phyloP scores from a whole-genome alignment of 1,284 basidiomycete genomes.

The Leccinum pallidistipes region DNA sequence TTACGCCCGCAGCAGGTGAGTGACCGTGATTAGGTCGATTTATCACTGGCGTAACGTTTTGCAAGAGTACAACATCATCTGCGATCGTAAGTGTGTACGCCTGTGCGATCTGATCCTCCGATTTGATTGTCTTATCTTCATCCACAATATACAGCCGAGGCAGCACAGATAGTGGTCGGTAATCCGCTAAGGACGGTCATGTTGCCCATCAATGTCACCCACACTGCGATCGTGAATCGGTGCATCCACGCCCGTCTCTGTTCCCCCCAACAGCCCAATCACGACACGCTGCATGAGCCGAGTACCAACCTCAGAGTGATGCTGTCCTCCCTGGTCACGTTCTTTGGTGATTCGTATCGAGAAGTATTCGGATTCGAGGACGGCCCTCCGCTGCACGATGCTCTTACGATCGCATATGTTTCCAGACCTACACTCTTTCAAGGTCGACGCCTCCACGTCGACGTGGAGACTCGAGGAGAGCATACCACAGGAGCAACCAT shows the following conservation, averaged over 20 bases:
- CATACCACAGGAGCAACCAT: slow-evolving; percentile 74
- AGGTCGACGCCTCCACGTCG: slow-evolving; percentile 64
- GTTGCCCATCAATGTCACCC: slow-evolving; percentile 85
- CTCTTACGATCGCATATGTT: slow-evolving; percentile 75
- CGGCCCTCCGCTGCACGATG: slow-evolving; percentile 83
- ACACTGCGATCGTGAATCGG: slow-evolving; percentile 71
- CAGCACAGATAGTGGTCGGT: slow-evolving; percentile 77
- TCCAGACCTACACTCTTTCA: slow-evolving; percentile 63
- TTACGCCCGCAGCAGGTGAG: slow-evolving; percentile 67
- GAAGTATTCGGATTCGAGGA: slow-evolving; percentile 69
- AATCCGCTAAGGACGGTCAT: slow-evolving; percentile 56
- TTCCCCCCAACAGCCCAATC: slow-evolving; percentile 35
- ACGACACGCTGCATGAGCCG: slow-evolving; percentile 23
- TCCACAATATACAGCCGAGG: slow-evolving; percentile 54
- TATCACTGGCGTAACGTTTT: background rate
- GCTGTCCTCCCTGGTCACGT: slow-evolving; percentile 69
- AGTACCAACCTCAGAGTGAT: slow-evolving; percentile 64
- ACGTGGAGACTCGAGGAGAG: slow-evolving; percentile 67
- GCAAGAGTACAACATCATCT: slow-evolving; percentile 78
- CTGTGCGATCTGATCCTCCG: background rate
- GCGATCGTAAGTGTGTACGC: slow-evolving; percentile 59
- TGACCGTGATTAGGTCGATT: background rate
- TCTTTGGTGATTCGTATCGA: slow-evolving; percentile 69
- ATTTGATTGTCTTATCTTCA: background rate
- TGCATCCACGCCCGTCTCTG: slow-evolving; percentile 54